These are phyloP conservation scores for Gastrolobium bilobum DNA, from an alignment of 306 rosid genomes.

Conservation along the genomic window DNA sequence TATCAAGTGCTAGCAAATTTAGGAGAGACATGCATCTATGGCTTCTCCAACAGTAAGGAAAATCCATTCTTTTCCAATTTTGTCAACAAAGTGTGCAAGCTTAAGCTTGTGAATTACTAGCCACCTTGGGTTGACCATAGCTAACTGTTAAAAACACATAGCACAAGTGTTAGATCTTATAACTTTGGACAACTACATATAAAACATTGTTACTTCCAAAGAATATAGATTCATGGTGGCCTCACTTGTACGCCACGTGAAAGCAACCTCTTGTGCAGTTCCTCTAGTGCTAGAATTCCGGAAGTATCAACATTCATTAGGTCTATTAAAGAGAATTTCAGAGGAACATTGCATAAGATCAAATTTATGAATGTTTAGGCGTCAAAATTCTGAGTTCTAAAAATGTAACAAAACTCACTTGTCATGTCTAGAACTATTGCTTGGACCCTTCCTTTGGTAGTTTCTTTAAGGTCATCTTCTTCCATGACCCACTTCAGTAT, in stretches of 20 bases:
- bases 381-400: background rate
- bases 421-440: constrained; percentile 78
- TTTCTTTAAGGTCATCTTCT: constrained; percentile 58
- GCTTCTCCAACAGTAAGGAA: constrained; percentile 81
- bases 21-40: constrained; percentile 66
- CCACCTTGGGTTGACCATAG: constrained; percentile 86
- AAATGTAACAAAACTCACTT: constrained; percentile 56
- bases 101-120: constrained; percentile 85
- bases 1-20: constrained; percentile 47
- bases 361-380: constrained; percentile 18
- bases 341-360: background rate
- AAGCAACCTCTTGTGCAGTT: constrained; percentile 67
- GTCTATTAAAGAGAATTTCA: constrained; percentile 46
- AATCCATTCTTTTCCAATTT: constrained; percentile 70
- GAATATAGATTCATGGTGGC: constrained; percentile 15
- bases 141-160: constrained; percentile 59
- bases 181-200: background rate
- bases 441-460: constrained; percentile 52
- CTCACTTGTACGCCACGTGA: constrained; percentile 70
- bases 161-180: constrained; percentile 22
- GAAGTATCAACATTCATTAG: constrained; percentile 82
- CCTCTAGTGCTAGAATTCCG: constrained; percentile 78
- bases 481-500: constrained; percentile 66
- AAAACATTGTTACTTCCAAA: background rate
- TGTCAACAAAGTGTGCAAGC: constrained; percentile 71